Evolutionary conservation across 1,139 yeast species (phyloP), one percentile per base, ranked within the genome.

Genomic region (Candida tetrigidarum): DNA sequence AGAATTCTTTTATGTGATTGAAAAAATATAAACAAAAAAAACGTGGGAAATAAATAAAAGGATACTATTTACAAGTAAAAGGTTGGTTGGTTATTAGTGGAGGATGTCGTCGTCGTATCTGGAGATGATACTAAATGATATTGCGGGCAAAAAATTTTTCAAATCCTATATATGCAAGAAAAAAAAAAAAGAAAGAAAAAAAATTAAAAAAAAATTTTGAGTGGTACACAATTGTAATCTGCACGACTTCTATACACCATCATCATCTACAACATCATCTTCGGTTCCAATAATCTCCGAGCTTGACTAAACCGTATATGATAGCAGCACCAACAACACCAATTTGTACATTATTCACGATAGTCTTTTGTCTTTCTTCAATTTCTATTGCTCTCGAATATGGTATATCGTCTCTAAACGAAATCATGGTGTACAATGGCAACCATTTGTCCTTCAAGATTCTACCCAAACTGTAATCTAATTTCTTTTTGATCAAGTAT

Each of bases 381-480:
- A 74, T 74, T n/a, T 63, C 65, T 18, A 88, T 74, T 0, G 96
- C 96, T 44, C 74, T 72, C 1, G 91, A 78, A 59, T 92, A 92
- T 3, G 86, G 71, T 29, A 91, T 86, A 57, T 91, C 96, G 10
- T 86, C 83, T 51, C 97, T 73, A 66, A 92, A 92, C 1, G 96
- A 86, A 2, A 92, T 87, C 97, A 92, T 91, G 8, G 96, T 84
- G 63, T 92, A 92, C 58, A 92, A 68, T 1, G 97, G 97, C 33
- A 89, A 69, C 97, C 97, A 90, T 11, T 44, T 43, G 7, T 74
- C 74, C 49, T 63, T 64, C 25, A 62, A 67, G 12, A 73, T 54
- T 43, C 73, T 76, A 4, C 91, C 86, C 42, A 92, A 68, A 4
- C 80, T 52, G 44, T 79, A 79, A 59, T 92, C 97, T 5, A 90